A percentile compares a stretch with the other conserved stretches of the same genome.
phyloP scores from a whole-genome alignment of 1,284 basidiomycete genomes.

The Papiliotrema terrestris region DNA sequence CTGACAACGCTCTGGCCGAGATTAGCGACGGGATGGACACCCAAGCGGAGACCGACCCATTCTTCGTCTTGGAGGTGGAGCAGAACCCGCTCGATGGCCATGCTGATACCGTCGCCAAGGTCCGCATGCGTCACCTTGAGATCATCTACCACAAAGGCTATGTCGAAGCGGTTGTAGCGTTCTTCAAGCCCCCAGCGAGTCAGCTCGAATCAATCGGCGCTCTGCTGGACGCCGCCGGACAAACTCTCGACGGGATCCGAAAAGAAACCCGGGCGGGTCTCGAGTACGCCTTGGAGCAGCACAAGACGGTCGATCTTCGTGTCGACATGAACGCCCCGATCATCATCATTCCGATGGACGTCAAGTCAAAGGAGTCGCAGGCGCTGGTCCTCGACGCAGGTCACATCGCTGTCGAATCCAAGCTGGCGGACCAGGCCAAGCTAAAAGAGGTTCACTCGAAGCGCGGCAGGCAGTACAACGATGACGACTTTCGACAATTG shows the following conservation, averaged over 20 bases:
- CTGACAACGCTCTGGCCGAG: constrained; percentile 32
- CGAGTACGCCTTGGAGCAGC: constrained; percentile 73
- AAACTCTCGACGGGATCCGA: constrained; percentile 89
- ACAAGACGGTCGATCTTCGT: constrained; percentile 82
- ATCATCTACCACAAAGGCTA: constrained; percentile 96
- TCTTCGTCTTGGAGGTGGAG: constrained; percentile 92
- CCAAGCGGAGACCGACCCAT: constrained; percentile 59
- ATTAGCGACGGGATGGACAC: constrained; percentile 41
- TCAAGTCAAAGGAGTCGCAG: constrained; percentile 72
- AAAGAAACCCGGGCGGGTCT: constrained; percentile 94
- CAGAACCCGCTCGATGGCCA: constrained; percentile 88
- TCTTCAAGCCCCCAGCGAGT: constrained; percentile 92
- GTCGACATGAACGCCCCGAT: constrained; percentile 97
- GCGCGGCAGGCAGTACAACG: constrained; percentile 78
- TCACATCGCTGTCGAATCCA: constrained; percentile 89
- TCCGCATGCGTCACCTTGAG: constrained; percentile 94
- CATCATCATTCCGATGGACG: constrained; percentile 92
- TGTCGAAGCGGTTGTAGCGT: constrained; percentile 85
- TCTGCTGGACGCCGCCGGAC: constrained; percentile 80
- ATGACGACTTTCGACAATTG: constrained; percentile 82
- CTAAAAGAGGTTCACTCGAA: constrained; percentile 80
- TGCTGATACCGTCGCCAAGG: constrained; percentile 85
- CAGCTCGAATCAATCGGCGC: constrained; percentile 95
- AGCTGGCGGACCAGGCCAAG: constrained; percentile 79
- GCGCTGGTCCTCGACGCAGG: constrained; percentile 95